Evolutionary conservation across 164 flowering plant species (phyloP).

Genomic region (Brasenia schreberi): DNA sequence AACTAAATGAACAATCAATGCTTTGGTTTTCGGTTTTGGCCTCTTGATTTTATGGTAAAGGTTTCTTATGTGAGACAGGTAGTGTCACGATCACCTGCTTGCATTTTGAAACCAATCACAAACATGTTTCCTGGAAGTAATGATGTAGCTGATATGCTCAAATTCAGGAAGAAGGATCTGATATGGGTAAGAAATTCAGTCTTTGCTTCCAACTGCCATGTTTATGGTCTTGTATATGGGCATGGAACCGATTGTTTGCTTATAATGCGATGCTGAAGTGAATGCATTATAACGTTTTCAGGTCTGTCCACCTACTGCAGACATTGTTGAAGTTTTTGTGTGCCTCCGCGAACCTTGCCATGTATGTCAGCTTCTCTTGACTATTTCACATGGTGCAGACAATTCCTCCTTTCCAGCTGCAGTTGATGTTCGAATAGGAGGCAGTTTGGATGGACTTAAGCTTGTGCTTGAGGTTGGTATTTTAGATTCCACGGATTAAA

Average conservation of each 20-base stretch:
- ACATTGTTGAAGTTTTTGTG: constrained; percentile 76
- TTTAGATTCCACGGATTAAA: too few species aligned
- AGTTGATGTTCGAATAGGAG: constrained; percentile 88
- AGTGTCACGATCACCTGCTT: constrained; percentile 54
- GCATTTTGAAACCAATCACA: constrained; percentile 59
- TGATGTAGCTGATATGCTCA: constrained; percentile 46
- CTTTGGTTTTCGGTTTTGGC: background rate
- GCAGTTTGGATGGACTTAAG: constrained; percentile 65
- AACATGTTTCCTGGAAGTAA: constrained; percentile 36
- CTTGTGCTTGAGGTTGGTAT: constrained; percentile 82
- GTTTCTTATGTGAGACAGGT: constrained; percentile 26
- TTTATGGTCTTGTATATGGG: background rate
- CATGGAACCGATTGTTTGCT: background rate
- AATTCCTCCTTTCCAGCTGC: constrained; percentile 83
- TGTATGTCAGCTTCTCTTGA: constrained; percentile 94
- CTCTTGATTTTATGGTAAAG: background rate
- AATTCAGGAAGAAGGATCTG: constrained; percentile 66
- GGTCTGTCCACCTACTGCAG: constrained; percentile 88
- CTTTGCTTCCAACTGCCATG: background rate
- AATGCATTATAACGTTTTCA: constrained; percentile 17
- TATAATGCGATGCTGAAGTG: constrained; percentile 1
- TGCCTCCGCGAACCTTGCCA: constrained; percentile 95
- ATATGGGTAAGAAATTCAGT: constrained; percentile 45
- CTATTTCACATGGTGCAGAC: constrained; percentile 89
- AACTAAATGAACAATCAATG: background rate